A percentile compares a stretch with the other conserved stretches of the same genome.
These are phyloP conservation scores for Eucalyptus tenuipes DNA, from an alignment of 345 rosid genomes.

Conservation along the genomic window DNA sequence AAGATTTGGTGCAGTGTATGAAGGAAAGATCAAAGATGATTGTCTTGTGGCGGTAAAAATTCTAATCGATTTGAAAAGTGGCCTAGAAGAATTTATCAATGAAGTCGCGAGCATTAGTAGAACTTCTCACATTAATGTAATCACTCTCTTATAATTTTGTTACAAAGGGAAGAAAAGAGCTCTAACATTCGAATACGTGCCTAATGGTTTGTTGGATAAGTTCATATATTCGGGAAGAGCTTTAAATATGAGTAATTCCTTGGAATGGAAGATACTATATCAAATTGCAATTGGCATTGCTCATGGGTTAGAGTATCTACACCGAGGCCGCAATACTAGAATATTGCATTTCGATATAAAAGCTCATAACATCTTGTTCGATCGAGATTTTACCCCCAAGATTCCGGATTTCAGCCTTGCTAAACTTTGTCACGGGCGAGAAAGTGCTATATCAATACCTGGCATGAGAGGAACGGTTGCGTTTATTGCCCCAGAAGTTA, in stretches of 20 bases:
- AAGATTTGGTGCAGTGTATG: constrained; percentile 4
- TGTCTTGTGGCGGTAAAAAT: constrained; percentile 18
- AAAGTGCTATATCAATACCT: too few species aligned
- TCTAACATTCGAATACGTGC: constrained; percentile 22
- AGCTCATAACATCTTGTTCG: constrained; percentile 23
- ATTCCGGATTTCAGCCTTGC: constrained; percentile 33
- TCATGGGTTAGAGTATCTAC: constrained; percentile 26
- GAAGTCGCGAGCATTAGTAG: constrained; percentile 28
- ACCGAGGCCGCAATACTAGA: constrained; percentile 15
- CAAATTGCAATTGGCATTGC: constrained; percentile 20
- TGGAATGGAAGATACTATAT: constrained; percentile 6
- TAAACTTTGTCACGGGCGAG: too few species aligned
- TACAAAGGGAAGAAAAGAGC: constrained; percentile 9
- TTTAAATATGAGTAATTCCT: not conserved
- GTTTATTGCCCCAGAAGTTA: too few species aligned
- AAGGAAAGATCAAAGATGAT: constrained; percentile 14
- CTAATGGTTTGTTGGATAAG: constrained; percentile 26
- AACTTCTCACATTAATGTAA: constrained; percentile 32
- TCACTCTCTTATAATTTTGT: constrained; percentile 10
- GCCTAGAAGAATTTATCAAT: constrained; percentile 14
- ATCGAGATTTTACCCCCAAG: constrained; percentile 21
- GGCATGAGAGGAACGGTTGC: too few species aligned
- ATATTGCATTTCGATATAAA: constrained; percentile 40
- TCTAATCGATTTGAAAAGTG: constrained; percentile 6
- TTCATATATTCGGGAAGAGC: not conserved